Evolutionary conservation across 768 basidiomycete species (phyloP), one percentile per base, ranked within the genome.

Genomic region (Psilocybe subaeruginosa): DNA sequence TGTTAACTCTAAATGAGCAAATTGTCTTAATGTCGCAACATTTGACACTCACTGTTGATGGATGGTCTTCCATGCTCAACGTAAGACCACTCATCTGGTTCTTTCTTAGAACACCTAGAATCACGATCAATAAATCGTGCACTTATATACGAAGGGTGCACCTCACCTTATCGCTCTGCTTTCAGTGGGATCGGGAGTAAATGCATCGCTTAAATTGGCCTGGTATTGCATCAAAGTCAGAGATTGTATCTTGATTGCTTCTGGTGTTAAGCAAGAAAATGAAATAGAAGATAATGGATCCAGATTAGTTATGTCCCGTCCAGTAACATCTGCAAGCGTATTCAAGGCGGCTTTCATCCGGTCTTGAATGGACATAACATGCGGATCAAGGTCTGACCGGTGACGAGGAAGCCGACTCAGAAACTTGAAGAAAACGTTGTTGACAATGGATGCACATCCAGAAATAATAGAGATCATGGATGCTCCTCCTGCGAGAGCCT

Each of bases 151-250:
- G n/a, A 31, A 23, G 14, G 53, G 23, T 8, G 72, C 83, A 51
- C 59, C 90, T 90, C 81, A 89, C 69, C 88, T 81, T 56, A 82
- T 70, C 1, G 89, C 88, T 19, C 81, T 79, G 16, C 88, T 87
- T 59, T 89, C 83, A 3, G 77, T 74, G 3, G 79, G 80, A 1
- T 87, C 72, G 0, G 90, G 89, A 45, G 81, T 81, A 59, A 87
- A 87, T 3, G 86, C 82, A 1, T 70, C 68, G 3, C 75, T 69
- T 19, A 79, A 66, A 19, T 80, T 82, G 54, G 78, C 80, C 11
- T 72, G 70, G 59, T 85, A 89, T 43, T 77, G 73, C 46, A 66
- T 70, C 56, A 89, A 70, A 35, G 76, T 70, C 27, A 85, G 83
- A 0, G 74, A 72, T 68, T 92, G 90, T 14, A 74, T 78, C 69